Percentiles rank a stretch among this genome's conserved stretches.
Conservation (phyloP, 1,284 basidiomycete species). For the Trichosporon faecale region DNA sequence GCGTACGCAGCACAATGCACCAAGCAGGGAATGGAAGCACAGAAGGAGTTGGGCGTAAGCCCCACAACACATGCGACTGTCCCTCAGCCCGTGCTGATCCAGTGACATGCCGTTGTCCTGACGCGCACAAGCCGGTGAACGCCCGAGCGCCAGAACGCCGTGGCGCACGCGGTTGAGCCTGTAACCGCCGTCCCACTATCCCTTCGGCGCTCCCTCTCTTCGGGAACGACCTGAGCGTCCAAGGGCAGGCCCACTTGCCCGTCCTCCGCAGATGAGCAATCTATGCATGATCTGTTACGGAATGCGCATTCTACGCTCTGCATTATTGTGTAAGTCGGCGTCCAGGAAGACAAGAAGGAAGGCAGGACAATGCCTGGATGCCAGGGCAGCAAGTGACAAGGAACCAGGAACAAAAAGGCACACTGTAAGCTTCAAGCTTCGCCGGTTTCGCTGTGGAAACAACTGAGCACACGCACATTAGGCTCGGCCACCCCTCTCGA, state of each 20-base stretch:
- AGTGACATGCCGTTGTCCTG: neutral
- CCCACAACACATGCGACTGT: neutral
- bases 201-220: neutral
- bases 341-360: too few relatives aligned
- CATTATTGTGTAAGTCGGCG: neutral
- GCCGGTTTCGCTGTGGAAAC: neutral
- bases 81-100: neutral
- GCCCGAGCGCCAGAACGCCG: too few relatives aligned
- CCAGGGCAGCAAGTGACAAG: neutral
- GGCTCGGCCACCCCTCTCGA: neutral
- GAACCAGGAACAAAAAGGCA: neutral
- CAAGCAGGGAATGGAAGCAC: neutral
- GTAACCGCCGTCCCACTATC: neutral
- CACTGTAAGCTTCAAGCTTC: neutral
- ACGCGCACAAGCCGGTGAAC: neutral
- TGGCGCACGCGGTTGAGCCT: neutral
- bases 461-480: neutral
- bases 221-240: too few relatives aligned
- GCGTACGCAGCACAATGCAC: neutral
- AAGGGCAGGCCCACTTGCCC: neutral
- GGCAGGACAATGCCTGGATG: too few relatives aligned
- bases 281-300: slow-evolving; percentile 1
- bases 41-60: neutral
- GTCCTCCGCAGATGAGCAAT: neutral
- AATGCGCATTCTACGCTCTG: neutral